Evolutionary conservation across 2,329 filamentous ascomycete species (phyloP).

Genomic region (Alternaria burnsii): DNA sequence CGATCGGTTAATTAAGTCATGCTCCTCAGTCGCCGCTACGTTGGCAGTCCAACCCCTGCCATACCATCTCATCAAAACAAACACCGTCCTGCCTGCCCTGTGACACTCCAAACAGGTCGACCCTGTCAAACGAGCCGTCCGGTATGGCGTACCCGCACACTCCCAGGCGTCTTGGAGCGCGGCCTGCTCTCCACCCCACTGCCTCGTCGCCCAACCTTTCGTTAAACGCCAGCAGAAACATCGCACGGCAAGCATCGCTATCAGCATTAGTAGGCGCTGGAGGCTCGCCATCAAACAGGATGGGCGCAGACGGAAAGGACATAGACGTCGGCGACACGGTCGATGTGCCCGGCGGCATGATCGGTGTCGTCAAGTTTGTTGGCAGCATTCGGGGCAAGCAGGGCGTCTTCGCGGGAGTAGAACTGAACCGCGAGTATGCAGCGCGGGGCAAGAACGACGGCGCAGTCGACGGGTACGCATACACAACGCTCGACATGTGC

Average conservation of each 20-base stretch:
- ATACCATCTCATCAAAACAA: constrained; percentile 21
- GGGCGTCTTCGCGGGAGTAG: constrained; percentile 90
- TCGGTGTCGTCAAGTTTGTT: constrained; percentile 87
- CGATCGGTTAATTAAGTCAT: constrained; percentile 19
- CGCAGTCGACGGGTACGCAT: constrained; percentile 86
- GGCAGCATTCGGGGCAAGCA: constrained; percentile 88
- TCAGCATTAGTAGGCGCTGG: constrained; percentile 69
- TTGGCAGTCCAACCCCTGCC: constrained; percentile 13
- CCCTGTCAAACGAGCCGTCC: constrained; percentile 18
- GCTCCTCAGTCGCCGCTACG: constrained; percentile 10
- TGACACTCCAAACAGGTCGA: constrained; percentile 20
- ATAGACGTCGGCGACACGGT: constrained; percentile 83
- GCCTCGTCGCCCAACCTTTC: constrained; percentile 55
- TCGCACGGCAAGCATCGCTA: constrained; percentile 75
- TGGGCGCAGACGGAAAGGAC: constrained; percentile 59
- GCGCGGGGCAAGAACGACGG: constrained; percentile 91
- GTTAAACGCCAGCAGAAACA: constrained; percentile 54
- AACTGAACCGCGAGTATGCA: constrained; percentile 83
- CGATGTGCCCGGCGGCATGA: constrained; percentile 93
- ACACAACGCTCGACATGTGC: background rate
- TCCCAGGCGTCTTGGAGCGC: constrained; percentile 50
- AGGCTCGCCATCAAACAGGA: constrained; percentile 50
- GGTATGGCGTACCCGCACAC: constrained; percentile 54
- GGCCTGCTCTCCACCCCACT: constrained; percentile 53
- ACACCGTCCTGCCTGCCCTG: constrained; percentile 21